Evolutionary conservation across 768 basidiomycete genomes (phyloP).

Genomic region (Chiua virens): DNA sequence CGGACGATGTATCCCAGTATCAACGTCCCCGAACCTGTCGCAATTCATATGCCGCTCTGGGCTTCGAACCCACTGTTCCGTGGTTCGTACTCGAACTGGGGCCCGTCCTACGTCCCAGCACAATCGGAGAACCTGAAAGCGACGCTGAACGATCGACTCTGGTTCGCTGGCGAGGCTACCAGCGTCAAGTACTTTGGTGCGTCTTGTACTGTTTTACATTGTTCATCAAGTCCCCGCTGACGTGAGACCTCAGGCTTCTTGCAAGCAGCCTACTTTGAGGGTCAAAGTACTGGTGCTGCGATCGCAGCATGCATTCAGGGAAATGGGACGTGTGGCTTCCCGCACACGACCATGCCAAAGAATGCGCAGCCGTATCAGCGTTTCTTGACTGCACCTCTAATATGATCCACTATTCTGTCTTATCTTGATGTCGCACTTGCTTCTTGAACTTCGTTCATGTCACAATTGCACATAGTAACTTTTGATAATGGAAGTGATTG

Average conservation of each 20-base stretch:
- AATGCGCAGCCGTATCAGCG: conserved; percentile 36
- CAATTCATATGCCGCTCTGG: conserved; percentile 60
- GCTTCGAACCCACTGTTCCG: conserved; percentile 42
- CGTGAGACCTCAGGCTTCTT: conserved; percentile 42
- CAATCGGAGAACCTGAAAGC: conserved; percentile 60
- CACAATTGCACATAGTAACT: too few species aligned
- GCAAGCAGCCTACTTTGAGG: conserved; percentile 61
- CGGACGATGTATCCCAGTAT: conserved; percentile 56
- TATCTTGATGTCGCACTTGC: too few species aligned
- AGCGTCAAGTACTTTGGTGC: conserved; percentile 57
- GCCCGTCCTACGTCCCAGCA: conserved; percentile 52
- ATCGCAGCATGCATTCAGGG: conserved; percentile 44
- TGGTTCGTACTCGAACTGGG: conserved; percentile 68
- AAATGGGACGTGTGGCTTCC: conserved; percentile 23
- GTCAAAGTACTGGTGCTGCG: conserved; percentile 38
- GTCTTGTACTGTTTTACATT: conserved; percentile 16
- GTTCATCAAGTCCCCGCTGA: neutral
- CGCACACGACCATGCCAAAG: conserved; percentile 26
- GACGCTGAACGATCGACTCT: conserved; percentile 49
- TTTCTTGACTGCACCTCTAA: conserved; percentile 7
- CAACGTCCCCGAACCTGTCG: conserved; percentile 53
- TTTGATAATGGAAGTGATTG: too few species aligned
- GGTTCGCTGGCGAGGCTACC: conserved; percentile 66
- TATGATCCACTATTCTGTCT: too few species aligned
- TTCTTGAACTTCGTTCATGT: too few species aligned